Base-by-base conservation (phyloP, 169 alveolate species). In the Plasmodium coatneyi region DNA sequence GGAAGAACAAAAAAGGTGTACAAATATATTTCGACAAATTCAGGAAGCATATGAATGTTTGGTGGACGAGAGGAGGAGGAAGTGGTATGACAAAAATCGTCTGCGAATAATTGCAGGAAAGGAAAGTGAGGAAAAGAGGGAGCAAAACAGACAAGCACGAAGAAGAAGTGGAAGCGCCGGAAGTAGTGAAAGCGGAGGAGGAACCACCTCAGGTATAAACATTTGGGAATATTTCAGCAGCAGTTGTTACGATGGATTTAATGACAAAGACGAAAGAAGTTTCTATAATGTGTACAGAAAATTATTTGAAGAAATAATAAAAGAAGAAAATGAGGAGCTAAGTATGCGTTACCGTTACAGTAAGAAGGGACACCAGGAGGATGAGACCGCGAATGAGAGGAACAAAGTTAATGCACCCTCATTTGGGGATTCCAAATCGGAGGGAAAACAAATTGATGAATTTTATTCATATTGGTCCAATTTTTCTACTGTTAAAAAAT, bases 11-110 rank as follows among this genome's bases (percentile, higher is more conserved):
- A 95, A 92, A 54, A 97, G 96, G 30, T 97, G 96, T 80, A 96
- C 96, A 56, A 95, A 95, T 39, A 96, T 95, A 36, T 97, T 97
- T 96, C 90, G 96, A 82, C 82, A 90, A 56, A 93, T 97, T 76
- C 97, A 98, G 74, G 96, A 98, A 79, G 98, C 98, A 7, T 96
- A 97, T 95, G 98, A 97, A 95, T 96, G 97, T 25, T 94, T 98
- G 49, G 92, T 92, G 25, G 98, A 98, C 92, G 96, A 92, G 80
- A 97, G 96, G 91, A 96, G 96, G 72, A 94, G 98, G 81, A 80
- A 95, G 84, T 95, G 97, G 56, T 97, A 97, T 92, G 98, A 98
- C 43, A 32, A 22, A 16, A 86, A 86, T 86, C 46, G 93, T 5
- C 96, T 93, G 22, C 95, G 96, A 87, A 97, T 97, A 28, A 94